Base-by-base conservation (phyloP, 2,329 filamentous ascomycete species). In the Fonsecaea multimorphosa region DNA sequence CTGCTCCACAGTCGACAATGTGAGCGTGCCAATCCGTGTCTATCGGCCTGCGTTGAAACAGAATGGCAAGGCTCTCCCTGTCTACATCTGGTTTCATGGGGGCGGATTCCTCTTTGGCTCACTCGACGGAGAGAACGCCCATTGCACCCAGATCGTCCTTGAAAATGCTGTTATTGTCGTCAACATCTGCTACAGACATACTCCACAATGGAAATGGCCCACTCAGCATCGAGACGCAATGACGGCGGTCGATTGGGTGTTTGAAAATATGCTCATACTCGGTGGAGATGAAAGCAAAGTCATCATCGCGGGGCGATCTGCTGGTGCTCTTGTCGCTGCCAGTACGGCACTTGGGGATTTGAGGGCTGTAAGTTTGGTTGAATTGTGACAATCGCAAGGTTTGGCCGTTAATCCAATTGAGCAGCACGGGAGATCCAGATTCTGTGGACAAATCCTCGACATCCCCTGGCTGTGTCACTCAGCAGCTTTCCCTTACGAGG, bases 131-230 rank as follows among this genome's bases (percentile, higher is more conserved):
- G 46, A 51, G 46, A 16, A 51, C 46, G n/a, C 46, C 19, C 19
- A 22, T 7, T 51, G 46, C n/a, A 29, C 46, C 14, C 46, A 14
- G 29, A 31, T 8, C 8, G 29, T 31, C 8, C 29, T 31, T 31
- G 29, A 3, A 31, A 3, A 31, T 31, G 27, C 7, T 12, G 27
- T 22, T 14, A 24, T 29, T 9, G n/a, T 51, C 9, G 46, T 51
- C 46, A 51, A 51, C 46, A 14, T 51, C 27, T 51, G 46, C n/a
- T 51, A 51, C n/a, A 22, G 46, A 51, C 46, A 51, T 51, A 51
- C 46, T 22, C 46, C 46, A 22, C 7, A 24, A 11, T 51, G 19
- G 19, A 22, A 29, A 24, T 51, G 27, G 19, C 46, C 46, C 46
- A 51, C n/a, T 9, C 46, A 51, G 46, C 46, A 24, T 29, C 19